Percentiles rank a stretch among this genome's conserved stretches.
phyloP scores from a whole-genome alignment of 192 early-diverging fungal genomes.

The Coemansia sp. region DNA sequence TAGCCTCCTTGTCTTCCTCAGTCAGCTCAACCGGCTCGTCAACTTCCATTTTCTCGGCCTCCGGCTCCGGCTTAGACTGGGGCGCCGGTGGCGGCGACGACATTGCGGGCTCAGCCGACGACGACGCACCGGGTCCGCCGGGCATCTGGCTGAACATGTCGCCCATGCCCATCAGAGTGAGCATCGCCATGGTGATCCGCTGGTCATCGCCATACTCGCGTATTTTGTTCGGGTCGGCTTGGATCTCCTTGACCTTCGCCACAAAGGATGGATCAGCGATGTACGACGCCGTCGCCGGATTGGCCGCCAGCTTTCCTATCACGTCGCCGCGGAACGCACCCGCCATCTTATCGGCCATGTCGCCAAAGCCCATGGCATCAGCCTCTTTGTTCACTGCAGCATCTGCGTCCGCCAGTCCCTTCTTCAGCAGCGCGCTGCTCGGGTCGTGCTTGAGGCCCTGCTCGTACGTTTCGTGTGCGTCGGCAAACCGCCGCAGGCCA shows the following conservation, averaged over 20 bases:
- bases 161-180: constrained; percentile 74
- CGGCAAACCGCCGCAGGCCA: constrained; percentile 64
- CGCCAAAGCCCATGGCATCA: constrained; percentile 18
- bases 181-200: constrained; percentile 74
- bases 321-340: constrained; percentile 69
- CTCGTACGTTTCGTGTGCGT: constrained; percentile 77
- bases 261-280: constrained; percentile 78
- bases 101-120: neutral
- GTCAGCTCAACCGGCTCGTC: constrained; percentile 44
- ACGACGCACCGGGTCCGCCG: constrained; percentile 35
- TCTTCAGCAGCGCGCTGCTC: constrained; percentile 68
- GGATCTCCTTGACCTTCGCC: constrained; percentile 69
- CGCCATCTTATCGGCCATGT: constrained; percentile 32
- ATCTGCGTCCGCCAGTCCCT: constrained; percentile 76
- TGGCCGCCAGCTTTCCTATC: constrained; percentile 73
- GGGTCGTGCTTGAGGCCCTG: constrained; percentile 79
- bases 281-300: constrained; percentile 73
- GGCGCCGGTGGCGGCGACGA: constrained; percentile 8
- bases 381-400: constrained; percentile 52
- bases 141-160: constrained; percentile 36
- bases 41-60: constrained; percentile 22
- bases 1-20: constrained; percentile 60
- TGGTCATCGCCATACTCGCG: constrained; percentile 76
- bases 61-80: constrained; percentile 17
- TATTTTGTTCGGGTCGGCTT: constrained; percentile 68